Base-by-base conservation (phyloP, 208 protist genomes). In the Leishmania turanica region DNA sequence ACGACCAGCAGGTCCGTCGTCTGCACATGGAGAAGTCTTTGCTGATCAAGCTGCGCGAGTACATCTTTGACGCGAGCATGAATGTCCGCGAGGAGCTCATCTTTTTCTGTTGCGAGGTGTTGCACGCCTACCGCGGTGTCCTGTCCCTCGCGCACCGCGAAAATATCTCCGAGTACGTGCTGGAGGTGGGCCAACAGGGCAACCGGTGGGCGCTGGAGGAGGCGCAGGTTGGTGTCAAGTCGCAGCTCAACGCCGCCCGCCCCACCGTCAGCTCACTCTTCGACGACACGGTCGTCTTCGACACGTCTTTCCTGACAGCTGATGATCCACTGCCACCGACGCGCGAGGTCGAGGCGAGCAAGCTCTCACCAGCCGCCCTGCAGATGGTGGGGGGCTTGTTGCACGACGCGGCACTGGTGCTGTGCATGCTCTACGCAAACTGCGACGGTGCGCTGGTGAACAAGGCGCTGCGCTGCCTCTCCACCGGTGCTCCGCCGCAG, bases 11-110 rank as follows among this genome's bases (percentile, higher is more conserved):
- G 70, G 73, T 95, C 42, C 91, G 91, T 7, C 93, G 91, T 34
- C 76, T 96, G 73, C 93, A 96, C 72, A 92, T 96, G 90, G 95
- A 97, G 77, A 97, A 96, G 85, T 91, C 92, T 56, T 80, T 97
- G 42, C 72, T 97, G 42, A 96, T 96, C 71, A 89, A 92, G 75
- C 84, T 97, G 51, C 90, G 95, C 40, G 81, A 84, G 76, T 92
- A 91, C 83, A 74, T 97, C 69, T 93, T 91, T 71, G 95, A 97
- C 82, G 91, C 92, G 37, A 97, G 95, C 84, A 93, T 96, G 85
- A 93, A 81, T 81, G 92, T 97, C 27, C 90, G 95, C 17, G 87
- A 95, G 79, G 95, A 97, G 90, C 87, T 97, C 71, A 93, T 96
- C 75, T 96, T 92, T 85, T 96, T 96, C 85, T 88, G 87, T 74